Percentiles rank a stretch among this genome's conserved stretches.
phyloP scores from a whole-genome alignment of 2,329 filamentous ascomycete species.

The Nemania diffusa region DNA sequence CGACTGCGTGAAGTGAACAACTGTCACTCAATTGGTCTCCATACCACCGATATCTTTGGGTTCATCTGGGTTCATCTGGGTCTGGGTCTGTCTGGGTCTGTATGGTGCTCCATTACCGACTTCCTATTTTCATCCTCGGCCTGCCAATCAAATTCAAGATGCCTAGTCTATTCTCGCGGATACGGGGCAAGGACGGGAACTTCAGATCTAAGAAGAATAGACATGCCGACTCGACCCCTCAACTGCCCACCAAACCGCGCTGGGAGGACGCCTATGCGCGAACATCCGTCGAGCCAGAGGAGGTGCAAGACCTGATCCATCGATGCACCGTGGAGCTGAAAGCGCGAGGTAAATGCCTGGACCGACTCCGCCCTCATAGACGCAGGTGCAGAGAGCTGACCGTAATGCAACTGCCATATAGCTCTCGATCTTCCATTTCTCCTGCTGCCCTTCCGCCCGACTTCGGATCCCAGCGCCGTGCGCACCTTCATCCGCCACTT shows the following conservation, averaged over 20 bases:
- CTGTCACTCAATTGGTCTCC: conserved; percentile 25
- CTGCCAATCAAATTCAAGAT: conserved; percentile 53
- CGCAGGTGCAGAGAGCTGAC: conserved; percentile 27
- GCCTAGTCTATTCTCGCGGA: conserved; percentile 69
- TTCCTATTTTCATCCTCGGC: conserved; percentile 24
- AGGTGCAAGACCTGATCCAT: conserved; percentile 87
- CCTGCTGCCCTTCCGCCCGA: conserved; percentile 91
- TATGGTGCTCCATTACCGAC: conserved; percentile 29
- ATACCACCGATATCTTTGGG: conserved; percentile 26
- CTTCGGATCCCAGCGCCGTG: conserved; percentile 89
- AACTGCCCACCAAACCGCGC: conserved; percentile 73
- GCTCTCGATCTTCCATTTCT: conserved; percentile 92
- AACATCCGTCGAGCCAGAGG: conserved; percentile 84
- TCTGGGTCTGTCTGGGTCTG: conserved; percentile 30
- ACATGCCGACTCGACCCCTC: conserved; percentile 61
- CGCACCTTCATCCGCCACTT: conserved; percentile 93
- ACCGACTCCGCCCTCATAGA: background rate
- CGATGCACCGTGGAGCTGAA: conserved; percentile 93
- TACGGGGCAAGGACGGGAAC: conserved; percentile 80
- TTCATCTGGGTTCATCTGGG: conserved; percentile 24
- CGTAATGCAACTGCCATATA: conserved; percentile 51
- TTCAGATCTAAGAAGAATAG: conserved; percentile 73
- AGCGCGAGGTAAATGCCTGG: conserved; percentile 75
- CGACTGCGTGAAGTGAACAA: conserved; percentile 14
- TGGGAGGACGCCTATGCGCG: conserved; percentile 92